A percentile compares a stretch with the other conserved stretches of the same genome.
Conservation (phyloP, 2,329 filamentous ascomycete genomes). For the Cadophora gregata region DNA sequence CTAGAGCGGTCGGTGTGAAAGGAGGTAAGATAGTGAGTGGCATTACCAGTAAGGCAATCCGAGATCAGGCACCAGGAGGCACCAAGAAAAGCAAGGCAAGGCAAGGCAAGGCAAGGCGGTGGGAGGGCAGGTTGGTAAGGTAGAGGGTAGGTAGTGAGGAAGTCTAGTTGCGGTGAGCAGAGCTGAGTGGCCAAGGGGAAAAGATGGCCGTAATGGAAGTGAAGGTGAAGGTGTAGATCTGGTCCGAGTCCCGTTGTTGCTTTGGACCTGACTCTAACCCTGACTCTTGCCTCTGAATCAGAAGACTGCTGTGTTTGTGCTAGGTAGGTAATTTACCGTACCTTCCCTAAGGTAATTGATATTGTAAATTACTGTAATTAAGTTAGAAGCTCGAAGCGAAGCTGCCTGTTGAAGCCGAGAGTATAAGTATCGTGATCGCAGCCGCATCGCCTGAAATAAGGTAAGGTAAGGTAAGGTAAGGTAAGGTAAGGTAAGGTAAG, state of each 20-base stretch:
- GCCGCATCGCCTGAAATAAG: too few species aligned
- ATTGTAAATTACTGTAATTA: too few species aligned
- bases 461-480: too few species aligned
- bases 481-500: too few species aligned
- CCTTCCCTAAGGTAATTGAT: too few species aligned
- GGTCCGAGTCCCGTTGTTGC: background rate
- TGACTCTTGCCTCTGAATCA: background rate
- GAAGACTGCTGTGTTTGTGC: background rate
- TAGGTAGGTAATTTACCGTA: too few species aligned
- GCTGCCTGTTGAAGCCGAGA: too few species aligned
- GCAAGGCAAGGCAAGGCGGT: background rate
- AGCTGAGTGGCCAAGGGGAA: background rate
- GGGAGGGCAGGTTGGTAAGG: conserved; percentile 6
- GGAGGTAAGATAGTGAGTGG: background rate
- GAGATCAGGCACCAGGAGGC: conserved; percentile 2
- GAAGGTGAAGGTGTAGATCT: background rate
- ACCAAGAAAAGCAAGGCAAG: background rate
- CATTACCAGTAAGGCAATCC: conserved; percentile 4
- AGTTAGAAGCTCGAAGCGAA: too few species aligned
- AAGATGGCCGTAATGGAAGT: background rate
- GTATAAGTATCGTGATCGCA: too few species aligned
- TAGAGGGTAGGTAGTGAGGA: background rate
- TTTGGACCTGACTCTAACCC: too few species aligned
- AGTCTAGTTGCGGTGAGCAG: conserved; percentile 8
- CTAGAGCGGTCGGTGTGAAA: conserved; percentile 8